phyloP scores from a whole-genome alignment of 139 green algal species.

The Penium margaritaceum region DNA sequence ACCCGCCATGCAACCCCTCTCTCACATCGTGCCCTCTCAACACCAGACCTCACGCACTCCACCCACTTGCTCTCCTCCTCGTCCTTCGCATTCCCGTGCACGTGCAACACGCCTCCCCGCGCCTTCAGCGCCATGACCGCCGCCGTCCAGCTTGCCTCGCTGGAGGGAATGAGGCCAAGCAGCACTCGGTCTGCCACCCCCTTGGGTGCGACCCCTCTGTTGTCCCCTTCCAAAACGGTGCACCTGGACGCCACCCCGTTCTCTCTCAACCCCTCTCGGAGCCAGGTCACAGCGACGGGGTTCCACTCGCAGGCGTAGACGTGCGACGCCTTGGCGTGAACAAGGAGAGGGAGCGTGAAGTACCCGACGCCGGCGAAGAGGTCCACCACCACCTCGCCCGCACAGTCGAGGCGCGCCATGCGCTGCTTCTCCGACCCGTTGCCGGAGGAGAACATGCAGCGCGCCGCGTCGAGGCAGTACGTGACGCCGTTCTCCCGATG shows the following conservation, averaged over 20 bases:
- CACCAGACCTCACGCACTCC: no score
- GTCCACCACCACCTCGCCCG: constrained; percentile 65
- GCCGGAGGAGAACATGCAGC: constrained; percentile 67
- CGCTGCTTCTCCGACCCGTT: constrained; percentile 68
- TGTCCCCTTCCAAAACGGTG: constrained; percentile 61
- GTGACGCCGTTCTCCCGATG: constrained; percentile 61
- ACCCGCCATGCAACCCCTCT: no score
- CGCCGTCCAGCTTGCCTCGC: constrained; percentile 54
- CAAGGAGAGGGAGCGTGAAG: constrained; percentile 67
- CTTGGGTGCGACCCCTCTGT: constrained; percentile 48
- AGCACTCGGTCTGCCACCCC: constrained; percentile 64
- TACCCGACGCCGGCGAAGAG: constrained; percentile 74
- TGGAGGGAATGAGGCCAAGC: constrained; percentile 66
- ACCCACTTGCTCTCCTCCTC: no score
- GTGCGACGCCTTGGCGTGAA: constrained; percentile 42
- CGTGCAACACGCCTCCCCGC: constrained; percentile 62
- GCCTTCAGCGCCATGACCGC: constrained; percentile 55
- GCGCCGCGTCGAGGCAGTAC: constrained; percentile 64
- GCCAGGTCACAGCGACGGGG: constrained; percentile 53
- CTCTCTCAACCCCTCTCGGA: constrained; percentile 52
- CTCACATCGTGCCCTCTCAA: no score
- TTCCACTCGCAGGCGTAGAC: constrained; percentile 77
- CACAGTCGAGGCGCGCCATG: constrained; percentile 49
- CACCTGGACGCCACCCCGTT: constrained; percentile 58
- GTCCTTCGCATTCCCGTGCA: constrained; percentile 70